Evolutionary conservation across 2,329 filamentous ascomycete species (phyloP).

Genomic region (Penicillium sp.): DNA sequence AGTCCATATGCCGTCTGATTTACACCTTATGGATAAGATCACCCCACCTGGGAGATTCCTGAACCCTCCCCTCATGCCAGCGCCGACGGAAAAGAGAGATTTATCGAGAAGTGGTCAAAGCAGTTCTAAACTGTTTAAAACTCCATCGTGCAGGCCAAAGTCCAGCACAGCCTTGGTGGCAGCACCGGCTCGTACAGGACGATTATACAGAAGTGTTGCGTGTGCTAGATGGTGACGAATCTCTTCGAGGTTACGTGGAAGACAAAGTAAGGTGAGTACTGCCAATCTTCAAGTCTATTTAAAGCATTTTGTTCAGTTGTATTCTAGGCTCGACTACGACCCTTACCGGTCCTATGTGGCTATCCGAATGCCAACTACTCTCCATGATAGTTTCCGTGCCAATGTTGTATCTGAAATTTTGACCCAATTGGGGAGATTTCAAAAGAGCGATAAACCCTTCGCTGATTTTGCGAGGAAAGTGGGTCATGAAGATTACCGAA

Average conservation of each 20-base stretch:
- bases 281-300: neutral
- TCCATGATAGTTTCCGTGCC: neutral
- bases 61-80: neutral
- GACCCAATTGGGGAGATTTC: neutral
- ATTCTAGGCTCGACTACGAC: conserved; percentile 9
- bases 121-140: conserved; percentile 8
- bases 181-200: neutral
- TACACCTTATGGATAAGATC: neutral
- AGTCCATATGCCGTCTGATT: neutral
- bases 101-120: conserved; percentile 11
- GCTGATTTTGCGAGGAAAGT: neutral
- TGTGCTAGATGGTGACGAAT: neutral
- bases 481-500: neutral
- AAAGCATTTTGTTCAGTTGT: conserved; percentile 1
- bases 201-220: conserved; percentile 1
- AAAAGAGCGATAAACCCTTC: neutral
- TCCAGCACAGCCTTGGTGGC: conserved; percentile 5
- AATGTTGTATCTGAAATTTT: conserved; percentile 1
- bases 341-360: conserved; percentile 4
- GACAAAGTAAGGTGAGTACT: conserved; percentile 8
- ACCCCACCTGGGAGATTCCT: neutral
- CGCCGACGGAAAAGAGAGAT: conserved; percentile 1
- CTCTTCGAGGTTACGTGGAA: conserved; percentile 8
- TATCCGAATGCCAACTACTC: conserved; percentile 10
- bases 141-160: conserved; percentile 5